A percentile compares a stretch with the other conserved stretches of the same genome.
These are phyloP conservation scores for Linum tenue DNA, from an alignment of 345 rosid genomes.

Conservation along the genomic window DNA sequence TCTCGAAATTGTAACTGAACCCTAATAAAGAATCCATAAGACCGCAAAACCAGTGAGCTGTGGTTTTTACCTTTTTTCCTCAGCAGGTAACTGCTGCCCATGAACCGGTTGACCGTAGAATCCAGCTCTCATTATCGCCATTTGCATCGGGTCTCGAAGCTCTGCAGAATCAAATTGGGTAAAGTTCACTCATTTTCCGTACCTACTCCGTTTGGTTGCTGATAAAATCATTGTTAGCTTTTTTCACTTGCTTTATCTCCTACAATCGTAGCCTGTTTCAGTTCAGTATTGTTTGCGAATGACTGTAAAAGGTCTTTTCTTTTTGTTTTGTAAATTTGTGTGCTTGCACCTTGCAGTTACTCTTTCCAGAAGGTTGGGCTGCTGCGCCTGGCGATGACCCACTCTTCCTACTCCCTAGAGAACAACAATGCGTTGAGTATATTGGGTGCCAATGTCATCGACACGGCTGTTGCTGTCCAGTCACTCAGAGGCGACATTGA, in stretches of 20 bases:
- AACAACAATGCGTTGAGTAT: constrained; percentile 56
- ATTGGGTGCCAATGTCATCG: constrained; percentile 46
- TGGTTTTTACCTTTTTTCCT: not conserved
- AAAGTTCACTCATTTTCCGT: not conserved
- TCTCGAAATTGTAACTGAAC: not conserved
- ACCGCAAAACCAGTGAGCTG: not conserved
- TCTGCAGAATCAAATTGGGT: constrained; percentile 38
- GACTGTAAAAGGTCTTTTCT: not conserved
- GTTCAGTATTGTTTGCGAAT: too few relatives aligned
- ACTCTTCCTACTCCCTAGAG: constrained; percentile 54
- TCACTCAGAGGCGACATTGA: constrained; percentile 36
- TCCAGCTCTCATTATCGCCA: constrained; percentile 22
- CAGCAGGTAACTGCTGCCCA: constrained; percentile 22
- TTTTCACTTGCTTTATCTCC: too few relatives aligned
- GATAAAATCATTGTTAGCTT: not conserved
- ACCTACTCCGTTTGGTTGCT: not conserved
- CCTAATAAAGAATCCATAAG: not conserved
- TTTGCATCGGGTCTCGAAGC: constrained; percentile 28
- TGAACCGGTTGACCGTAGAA: constrained; percentile 11
- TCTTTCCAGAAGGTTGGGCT: constrained; percentile 33
- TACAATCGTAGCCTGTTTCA: too few relatives aligned
- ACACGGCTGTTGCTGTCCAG: constrained; percentile 33
- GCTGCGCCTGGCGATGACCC: constrained; percentile 69
- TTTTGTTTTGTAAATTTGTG: not conserved
- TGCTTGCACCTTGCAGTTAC: constrained; percentile 30